Base-by-base conservation (phyloP, 768 basidiomycete species). In the Calvatia gigantea region DNA sequence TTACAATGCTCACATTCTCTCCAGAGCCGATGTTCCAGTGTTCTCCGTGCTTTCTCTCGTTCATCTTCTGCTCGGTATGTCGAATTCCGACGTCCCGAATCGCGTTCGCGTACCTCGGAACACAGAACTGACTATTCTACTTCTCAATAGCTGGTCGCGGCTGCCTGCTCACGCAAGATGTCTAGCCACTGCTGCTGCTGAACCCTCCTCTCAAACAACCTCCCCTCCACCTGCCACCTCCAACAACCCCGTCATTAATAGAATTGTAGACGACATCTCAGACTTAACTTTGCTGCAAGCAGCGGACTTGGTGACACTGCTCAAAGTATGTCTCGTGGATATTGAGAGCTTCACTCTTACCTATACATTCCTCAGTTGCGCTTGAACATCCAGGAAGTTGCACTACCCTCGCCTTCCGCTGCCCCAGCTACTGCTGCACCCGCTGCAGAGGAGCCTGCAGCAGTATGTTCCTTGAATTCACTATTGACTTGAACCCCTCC, bases 351-450 rank as follows among this genome's bases (percentile, higher is more conserved):
- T 48, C 17, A 31, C 11, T 6, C 46, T 54, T 14, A 55, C 51
- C 21, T 58, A n/a, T 49, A 3, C 17, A 27, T 27, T 51, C 19
- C 57, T 48, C 38, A 98, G 96, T 79, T 91, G 47, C 87, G 90
- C 58, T 71, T 99, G 57, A 98, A 98, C 69, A 99, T 99, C 60
- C 91, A 95, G 74, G 96, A 98, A 77, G 91, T 98, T 66, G 93
- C 94, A 15, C 83, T 97, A 80, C 93, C 94, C 43, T 77, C 89
- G 31, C 84, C 91, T 11, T 73, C 89, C 25, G 77, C 85, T 15
- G 75, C 83, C 7, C 74, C 83, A 2, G 73, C 84, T 0, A 74
- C 81, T 6, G 74, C 80, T 1, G 79, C 85, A 17, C 76, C 82
- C 6, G 79, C 83, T 7, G 77, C 81, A 12, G 91, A 88, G 54